phyloP scores from a whole-genome alignment of 2,329 filamentous ascomycete genomes.

The Nemania sp. region DNA sequence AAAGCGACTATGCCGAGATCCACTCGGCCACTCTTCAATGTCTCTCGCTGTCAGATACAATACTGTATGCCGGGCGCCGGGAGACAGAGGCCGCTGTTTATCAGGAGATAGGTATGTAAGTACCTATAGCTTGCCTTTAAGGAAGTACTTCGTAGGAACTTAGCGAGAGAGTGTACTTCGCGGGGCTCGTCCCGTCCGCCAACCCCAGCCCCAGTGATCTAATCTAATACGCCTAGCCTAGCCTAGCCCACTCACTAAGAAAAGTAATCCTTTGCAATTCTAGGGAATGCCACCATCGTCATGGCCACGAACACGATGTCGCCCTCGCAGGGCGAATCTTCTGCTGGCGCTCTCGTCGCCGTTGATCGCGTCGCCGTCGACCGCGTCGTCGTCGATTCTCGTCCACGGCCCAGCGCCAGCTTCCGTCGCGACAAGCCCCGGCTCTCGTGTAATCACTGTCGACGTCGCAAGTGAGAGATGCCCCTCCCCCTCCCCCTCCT shows the following conservation, averaged over 20 bases:
- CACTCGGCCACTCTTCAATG: no score
- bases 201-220: no score
- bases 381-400: background rate
- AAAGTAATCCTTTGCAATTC: no score
- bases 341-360: background rate
- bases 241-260: background rate
- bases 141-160: no score
- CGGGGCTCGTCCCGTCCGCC: no score
- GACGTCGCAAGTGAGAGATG: slow-evolving; percentile 9
- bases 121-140: no score
- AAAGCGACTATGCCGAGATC: no score
- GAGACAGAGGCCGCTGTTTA: no score
- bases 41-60: no score
- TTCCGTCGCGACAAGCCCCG: slow-evolving; percentile 1
- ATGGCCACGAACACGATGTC: background rate
- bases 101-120: no score
- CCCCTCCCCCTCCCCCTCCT: background rate
- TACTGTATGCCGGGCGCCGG: no score
- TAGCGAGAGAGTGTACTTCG: no score
- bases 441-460: slow-evolving; percentile 1
- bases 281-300: background rate
- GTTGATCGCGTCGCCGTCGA: background rate
- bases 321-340: background rate
- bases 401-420: background rate
- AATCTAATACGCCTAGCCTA: background rate